Base-by-base conservation (phyloP, 768 basidiomycete genomes). In the Trametes gibbosa region DNA sequence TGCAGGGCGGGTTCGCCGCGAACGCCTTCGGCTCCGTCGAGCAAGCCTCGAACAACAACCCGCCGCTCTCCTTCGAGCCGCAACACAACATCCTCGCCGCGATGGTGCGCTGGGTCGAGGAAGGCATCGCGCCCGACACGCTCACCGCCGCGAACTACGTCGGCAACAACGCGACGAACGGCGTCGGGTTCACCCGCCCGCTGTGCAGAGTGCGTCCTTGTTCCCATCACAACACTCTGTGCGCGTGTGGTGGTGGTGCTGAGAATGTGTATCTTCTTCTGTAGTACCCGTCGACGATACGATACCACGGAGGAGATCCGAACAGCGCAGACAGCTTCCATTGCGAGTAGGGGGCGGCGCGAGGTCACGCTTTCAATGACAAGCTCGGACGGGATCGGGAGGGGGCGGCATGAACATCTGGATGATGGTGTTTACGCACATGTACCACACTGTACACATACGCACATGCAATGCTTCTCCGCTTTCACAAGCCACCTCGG, bases 91-190 rank as follows among this genome's bases (percentile, higher is more conserved):
- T 73, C 27, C 56, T 73, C 23, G 65, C 66, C 7, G 70, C 70
- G 5, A 61, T 73, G 16, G 72, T 74, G 10, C 61, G 60, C 21
- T 74, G 73, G 73, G 71, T 74, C 35, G 73, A 74, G 61, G 40
- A 69, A 7, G 72, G 65, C 6, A 45, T 61, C n/a, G 70, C 70
- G 10, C 73, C 73, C 1, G 61, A 62, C 6, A 56, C 37, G 9
- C 35, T 73, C 21, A 65, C 51, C 21, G 72, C 63, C 13, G 63
- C 59, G 14, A 40, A 59, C 41, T 68, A 60, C 34, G 58, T 57
- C 10, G 52, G 56, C 39, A 68, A 68, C 53, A 53, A 65, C 34
- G 58, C 48, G 19, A 48, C 61, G 16, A 53, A 65, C 24, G 67
- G 67, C 27, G 49, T 68, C 14, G 62, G 41, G 21, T 66, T 66